Conservation (phyloP, 2,329 filamentous ascomycete species). For the Ilyonectria mors-panacis region DNA sequence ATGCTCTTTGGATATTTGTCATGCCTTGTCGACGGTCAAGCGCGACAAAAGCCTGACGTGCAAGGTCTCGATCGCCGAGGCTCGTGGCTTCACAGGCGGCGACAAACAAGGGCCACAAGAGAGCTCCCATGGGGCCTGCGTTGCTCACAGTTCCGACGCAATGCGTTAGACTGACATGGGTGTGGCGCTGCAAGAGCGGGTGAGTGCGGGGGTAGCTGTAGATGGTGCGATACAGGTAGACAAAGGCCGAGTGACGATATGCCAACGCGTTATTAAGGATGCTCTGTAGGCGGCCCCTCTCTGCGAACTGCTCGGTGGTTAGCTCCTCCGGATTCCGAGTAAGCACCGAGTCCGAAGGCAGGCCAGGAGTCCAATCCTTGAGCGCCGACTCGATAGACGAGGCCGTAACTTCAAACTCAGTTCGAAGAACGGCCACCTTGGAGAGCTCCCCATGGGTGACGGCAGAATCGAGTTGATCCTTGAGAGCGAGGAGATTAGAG, state of each 20-base stretch:
- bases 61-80: constrained; percentile 65
- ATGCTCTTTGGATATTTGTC: constrained; percentile 74
- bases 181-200: constrained; percentile 67
- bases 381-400: constrained; percentile 70
- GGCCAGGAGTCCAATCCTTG: constrained; percentile 67
- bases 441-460: constrained; percentile 57
- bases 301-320: constrained; percentile 45
- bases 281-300: constrained; percentile 64
- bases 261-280: constrained; percentile 73
- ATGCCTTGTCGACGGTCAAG: constrained; percentile 73
- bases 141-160: constrained; percentile 70
- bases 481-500: constrained; percentile 68
- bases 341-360: constrained; percentile 57
- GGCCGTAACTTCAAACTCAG: constrained; percentile 66
- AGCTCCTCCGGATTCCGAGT: constrained; percentile 43
- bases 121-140: constrained; percentile 73
- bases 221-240: constrained; percentile 71
- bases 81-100: constrained; percentile 72
- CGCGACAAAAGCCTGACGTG: constrained; percentile 65
- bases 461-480: constrained; percentile 65
- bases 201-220: constrained; percentile 64
- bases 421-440: constrained; percentile 63
- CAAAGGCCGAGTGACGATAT: constrained; percentile 71
- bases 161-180: constrained; percentile 65
- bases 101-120: constrained; percentile 77